These are phyloP conservation scores for Rhizopogon vesiculosus DNA, from an alignment of 768 basidiomycete species.

Conservation along the genomic window DNA sequence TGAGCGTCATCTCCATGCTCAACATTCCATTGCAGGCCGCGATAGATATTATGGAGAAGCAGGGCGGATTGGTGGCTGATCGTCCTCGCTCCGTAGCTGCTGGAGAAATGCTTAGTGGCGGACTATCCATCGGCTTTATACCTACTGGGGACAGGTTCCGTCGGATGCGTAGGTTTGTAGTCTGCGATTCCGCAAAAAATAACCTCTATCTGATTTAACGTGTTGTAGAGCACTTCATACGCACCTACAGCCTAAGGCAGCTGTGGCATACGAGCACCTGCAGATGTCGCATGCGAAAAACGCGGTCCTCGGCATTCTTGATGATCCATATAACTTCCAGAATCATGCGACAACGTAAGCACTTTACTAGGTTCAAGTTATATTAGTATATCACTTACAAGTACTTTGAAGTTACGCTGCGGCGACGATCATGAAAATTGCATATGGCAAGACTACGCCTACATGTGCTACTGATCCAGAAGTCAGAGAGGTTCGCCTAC, in stretches of 20 bases:
- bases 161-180: conserved; percentile 45
- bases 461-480: conserved; percentile 12
- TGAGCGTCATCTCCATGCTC: background rate
- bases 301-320: conserved; percentile 13
- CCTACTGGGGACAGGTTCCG: conserved; percentile 49
- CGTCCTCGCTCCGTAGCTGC: conserved; percentile 46
- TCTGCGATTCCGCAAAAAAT: background rate
- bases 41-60: conserved; percentile 56
- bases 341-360: conserved; percentile 10
- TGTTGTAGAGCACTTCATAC: conserved; percentile 43
- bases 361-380: conserved; percentile 7
- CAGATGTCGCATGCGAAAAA: conserved; percentile 29
- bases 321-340: conserved; percentile 8
- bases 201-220: conserved; percentile 15
- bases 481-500: conserved; percentile 17
- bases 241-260: conserved; percentile 45
- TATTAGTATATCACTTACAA: background rate
- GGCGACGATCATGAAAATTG: conserved; percentile 14
- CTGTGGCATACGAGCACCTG: conserved; percentile 39
- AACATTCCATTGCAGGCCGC: conserved; percentile 34
- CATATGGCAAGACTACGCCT: conserved; percentile 20
- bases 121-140: conserved; percentile 47
- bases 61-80: conserved; percentile 46
- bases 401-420: conserved; percentile 13
- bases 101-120: conserved; percentile 48